Evolutionary conservation across 148 eudicot genomes (phyloP).

Genomic region (Tetragonia tetragonoides): DNA sequence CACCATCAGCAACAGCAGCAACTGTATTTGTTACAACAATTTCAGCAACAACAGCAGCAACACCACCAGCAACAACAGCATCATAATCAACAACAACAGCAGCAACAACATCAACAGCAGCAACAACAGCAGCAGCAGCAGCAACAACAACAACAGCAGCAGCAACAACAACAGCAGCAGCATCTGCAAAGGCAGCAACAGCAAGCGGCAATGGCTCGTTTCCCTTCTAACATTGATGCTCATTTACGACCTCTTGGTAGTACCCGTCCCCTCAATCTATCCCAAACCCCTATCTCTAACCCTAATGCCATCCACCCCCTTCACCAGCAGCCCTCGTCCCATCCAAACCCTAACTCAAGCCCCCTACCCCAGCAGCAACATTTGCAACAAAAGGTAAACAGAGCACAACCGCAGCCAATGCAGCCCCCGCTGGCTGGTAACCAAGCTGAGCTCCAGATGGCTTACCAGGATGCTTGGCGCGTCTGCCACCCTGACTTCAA

Average conservation of each 20-base stretch:
- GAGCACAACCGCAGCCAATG: slow-evolving; percentile 9
- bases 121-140: slow-evolving; percentile 23
- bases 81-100: slow-evolving; percentile 22
- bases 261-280: slow-evolving; percentile 30
- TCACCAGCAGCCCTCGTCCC: slow-evolving; percentile 28
- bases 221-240: slow-evolving; percentile 78
- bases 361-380: slow-evolving; percentile 32
- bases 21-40: slow-evolving; percentile 25
- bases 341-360: slow-evolving; percentile 28
- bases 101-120: slow-evolving; percentile 24
- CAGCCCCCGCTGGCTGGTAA: slow-evolving; percentile 34
- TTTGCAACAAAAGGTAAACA: slow-evolving; percentile 27
- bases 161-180: slow-evolving; percentile 16
- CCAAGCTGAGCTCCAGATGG: slow-evolving; percentile 72
- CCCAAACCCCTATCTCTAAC: slow-evolving; percentile 28
- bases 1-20: slow-evolving; percentile 35
- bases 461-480: slow-evolving; percentile 91
- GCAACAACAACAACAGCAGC: slow-evolving; percentile 12
- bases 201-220: slow-evolving; percentile 66
- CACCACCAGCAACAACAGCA: slow-evolving; percentile 21
- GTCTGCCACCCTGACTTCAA: slow-evolving; percentile 90
- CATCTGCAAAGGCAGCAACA: slow-evolving; percentile 43
- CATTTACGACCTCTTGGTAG: slow-evolving; percentile 57
- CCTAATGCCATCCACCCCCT: slow-evolving; percentile 12
- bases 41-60: slow-evolving; percentile 40